Evolutionary conservation across 2,329 filamentous ascomycete genomes (phyloP), one percentile per base, ranked within the genome.

Genomic region (Fusarium floridanum): DNA sequence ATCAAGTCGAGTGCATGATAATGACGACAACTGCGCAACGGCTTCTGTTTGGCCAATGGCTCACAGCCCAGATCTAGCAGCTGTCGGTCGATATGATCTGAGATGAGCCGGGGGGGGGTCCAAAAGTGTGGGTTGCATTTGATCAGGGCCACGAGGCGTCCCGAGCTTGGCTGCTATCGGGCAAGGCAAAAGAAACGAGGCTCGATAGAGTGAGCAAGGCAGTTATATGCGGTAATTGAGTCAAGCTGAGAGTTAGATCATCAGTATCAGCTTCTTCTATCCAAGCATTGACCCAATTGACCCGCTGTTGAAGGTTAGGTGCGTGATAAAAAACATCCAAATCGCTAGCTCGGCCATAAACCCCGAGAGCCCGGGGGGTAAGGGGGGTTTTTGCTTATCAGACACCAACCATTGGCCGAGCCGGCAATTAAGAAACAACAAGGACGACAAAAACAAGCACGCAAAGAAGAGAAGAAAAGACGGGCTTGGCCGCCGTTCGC

Each of bases 351-450:
- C 48, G 17, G 48, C 62, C 66, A 48, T 64, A 34, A 20, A 61
- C 32, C 48, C 55, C 59, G 34, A 57, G 50, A 64, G 45, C 50
- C 41, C 29, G n/a, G 32, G 24, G 39, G 39, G 71, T 57, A 50
- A 63, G 29, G 37, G 71, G 43, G 11, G 10, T 34, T 68, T 24
- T 67, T 70, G 48, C 72, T 74, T 76, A 75, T 73, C 72, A 70
- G 10, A 4, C 11, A 57, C 27, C 67, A 57, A 55, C 60, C 20
- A 74, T 74, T 75, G 72, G 72, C 36, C 66, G 22, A 24, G 9
- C 62, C 62, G 69, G 72, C 24, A 67, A 74, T 73, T 34, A 34
- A 34, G 32, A 34, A 68, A 66, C 39, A 48, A 59, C 39, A 32
- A n/a, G 17, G 14, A 36, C 64, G 6, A 67, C 37, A 39, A 48